Percentiles rank a stretch among this genome's conserved stretches.
Evolutionary conservation across 176 grass and related monocot genomes (phyloP).

Genomic region (Musa beccarii): DNA sequence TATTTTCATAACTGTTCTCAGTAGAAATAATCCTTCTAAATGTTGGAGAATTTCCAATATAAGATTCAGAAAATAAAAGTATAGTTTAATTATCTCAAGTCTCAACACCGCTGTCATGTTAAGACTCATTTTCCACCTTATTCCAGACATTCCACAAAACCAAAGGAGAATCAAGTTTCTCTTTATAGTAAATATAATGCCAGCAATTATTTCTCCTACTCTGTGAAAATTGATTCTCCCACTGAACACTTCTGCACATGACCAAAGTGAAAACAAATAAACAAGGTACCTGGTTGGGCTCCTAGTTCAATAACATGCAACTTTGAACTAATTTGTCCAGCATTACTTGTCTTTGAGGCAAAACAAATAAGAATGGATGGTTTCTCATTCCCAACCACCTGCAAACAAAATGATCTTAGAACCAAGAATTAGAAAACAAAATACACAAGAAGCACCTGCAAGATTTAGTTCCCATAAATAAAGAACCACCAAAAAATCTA

Average conservation of each 20-base stretch:
- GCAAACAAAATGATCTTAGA: not conserved
- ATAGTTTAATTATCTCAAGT: too few species aligned
- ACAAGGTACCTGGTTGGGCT: slow-evolving; percentile 60
- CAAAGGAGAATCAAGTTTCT: not conserved
- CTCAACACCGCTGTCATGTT: too few species aligned
- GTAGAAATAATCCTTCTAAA: not conserved
- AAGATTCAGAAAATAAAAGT: too few species aligned
- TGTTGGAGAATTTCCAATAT: not conserved
- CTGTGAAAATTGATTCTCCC: not conserved
- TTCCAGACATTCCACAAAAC: too few species aligned
- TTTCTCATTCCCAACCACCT: slow-evolving; percentile 93
- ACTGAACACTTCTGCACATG: not conserved
- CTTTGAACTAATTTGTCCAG: slow-evolving; percentile 87
- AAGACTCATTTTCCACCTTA: too few species aligned
- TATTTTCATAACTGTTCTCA: not conserved
- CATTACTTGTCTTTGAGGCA: slow-evolving; percentile 77
- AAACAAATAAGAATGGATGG: slow-evolving; percentile 88
- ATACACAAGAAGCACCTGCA: not conserved
- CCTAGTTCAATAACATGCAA: slow-evolving; percentile 95
- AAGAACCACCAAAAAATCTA: not conserved
- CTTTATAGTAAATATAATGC: not conserved
- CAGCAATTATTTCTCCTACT: not conserved
- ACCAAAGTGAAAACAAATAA: not conserved
- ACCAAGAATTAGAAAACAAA: too few species aligned
- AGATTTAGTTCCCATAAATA: not conserved